Evolutionary conservation across 2,329 filamentous ascomycete species (phyloP), one percentile per base, ranked within the genome.

Genomic region (Ciborinia camelliae): DNA sequence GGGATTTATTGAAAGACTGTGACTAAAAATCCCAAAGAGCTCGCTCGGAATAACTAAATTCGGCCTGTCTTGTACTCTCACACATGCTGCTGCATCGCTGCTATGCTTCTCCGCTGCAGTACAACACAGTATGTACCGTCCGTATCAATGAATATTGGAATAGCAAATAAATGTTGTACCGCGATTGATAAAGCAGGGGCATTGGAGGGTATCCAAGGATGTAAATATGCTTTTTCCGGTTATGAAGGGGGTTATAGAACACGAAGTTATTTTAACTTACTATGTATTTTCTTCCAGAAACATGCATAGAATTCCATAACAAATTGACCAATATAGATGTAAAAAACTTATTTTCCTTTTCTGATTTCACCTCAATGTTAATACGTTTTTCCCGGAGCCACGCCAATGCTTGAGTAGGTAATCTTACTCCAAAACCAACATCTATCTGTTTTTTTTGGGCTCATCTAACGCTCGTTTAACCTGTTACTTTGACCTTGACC

Each of bases 241-340:
- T 14, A 45, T 62, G 59, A 62, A 62, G 50, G 41, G n/a, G 61
- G 39, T 63, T 32, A 48, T 55, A 63, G 51, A 63, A 63, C 51
- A 63, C 51, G 61, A 63, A 62, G 61, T 48, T 57, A 63, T 57
- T 47, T 57, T 63, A 63, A 57, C 52, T 55, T n/a, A 26, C 39
- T 47, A 63, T 39, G 57, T 50, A 50, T 55, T n/a, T n/a, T 47
- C 51, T 63, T 63, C 61, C 53, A 63, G 61, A 63, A 57, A 63
- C 26, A 63, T 58, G 61, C 51, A 63, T 55, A 30, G 61, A 54
- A 62, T 62, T 53, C 28, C 32, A 45, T 63, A 35, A 32, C 51
- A 35, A 43, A 35, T 54, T 62, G 39, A n/a, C 60, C 20, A 26
- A 32, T 63, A 32, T 63, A 28, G 50, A 50, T 35, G 26, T 28